Percentiles rank a stretch among this genome's conserved stretches.
Conservation (phyloP, 306 rosid species). For the Rosa lucieae region DNA sequence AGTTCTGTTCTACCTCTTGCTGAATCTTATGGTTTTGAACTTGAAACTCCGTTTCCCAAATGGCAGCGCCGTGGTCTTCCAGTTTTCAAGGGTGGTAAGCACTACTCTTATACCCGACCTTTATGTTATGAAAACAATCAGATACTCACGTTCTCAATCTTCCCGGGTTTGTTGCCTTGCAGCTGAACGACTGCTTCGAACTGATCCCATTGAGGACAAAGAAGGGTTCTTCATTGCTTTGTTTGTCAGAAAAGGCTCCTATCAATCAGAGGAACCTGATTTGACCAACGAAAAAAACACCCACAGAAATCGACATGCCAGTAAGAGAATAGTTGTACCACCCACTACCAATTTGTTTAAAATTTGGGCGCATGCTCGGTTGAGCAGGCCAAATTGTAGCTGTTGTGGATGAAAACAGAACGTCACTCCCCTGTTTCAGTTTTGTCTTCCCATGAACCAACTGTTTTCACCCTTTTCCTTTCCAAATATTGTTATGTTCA, state of each 20-base stretch:
- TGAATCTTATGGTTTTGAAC: slow-evolving; percentile 55
- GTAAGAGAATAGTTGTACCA: slow-evolving; percentile 14
- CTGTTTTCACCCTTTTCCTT: neutral
- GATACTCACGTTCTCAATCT: neutral
- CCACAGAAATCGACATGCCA: neutral
- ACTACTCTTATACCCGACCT: neutral
- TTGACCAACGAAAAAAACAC: neutral
- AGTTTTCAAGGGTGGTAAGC: slow-evolving; percentile 62
- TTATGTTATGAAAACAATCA: neutral
- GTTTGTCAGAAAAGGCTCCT: slow-evolving; percentile 34
- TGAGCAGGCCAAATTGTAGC: slow-evolving; percentile 6
- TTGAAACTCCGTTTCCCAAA: slow-evolving; percentile 51
- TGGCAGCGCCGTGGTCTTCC: slow-evolving; percentile 79
- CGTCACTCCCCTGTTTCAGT: neutral
- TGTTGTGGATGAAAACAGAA: neutral
- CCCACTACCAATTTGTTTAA: slow-evolving; percentile 31
- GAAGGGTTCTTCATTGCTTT: slow-evolving; percentile 91
- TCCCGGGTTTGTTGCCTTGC: slow-evolving; percentile 14
- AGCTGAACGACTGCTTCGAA: slow-evolving; percentile 60
- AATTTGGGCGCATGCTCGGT: slow-evolving; percentile 30
- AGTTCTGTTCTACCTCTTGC: slow-evolving; percentile 67
- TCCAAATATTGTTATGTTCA: neutral
- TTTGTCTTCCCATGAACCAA: neutral
- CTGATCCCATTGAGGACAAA: slow-evolving; percentile 65
- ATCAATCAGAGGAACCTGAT: neutral